Evolutionary conservation across 305 asterid genomes (phyloP).

Genomic region (Nicotiana rustica): DNA sequence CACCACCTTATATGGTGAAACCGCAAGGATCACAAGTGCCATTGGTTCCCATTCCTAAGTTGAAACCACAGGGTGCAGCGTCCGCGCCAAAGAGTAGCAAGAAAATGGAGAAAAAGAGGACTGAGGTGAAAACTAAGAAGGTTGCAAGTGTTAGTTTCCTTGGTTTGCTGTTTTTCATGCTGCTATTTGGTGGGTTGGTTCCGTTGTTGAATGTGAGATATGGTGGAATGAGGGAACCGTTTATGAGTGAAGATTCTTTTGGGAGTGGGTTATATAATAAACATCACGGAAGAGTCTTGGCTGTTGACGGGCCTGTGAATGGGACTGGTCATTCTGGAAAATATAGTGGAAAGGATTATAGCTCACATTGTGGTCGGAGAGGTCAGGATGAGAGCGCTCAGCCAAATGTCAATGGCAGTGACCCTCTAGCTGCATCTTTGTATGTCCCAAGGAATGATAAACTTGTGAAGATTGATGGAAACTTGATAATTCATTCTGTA

Average conservation of each 20-base stretch:
- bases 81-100: constrained; percentile 62
- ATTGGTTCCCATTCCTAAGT: constrained; percentile 90
- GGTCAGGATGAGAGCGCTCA: constrained; percentile 5
- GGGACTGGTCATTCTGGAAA: constrained; percentile 48
- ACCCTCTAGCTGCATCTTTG: constrained; percentile 83
- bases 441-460: constrained; percentile 95
- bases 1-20: constrained; percentile 85
- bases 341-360: constrained; percentile 46
- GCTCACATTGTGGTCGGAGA: constrained; percentile 46
- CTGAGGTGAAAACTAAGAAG: constrained; percentile 80
- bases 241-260: constrained; percentile 49
- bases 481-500: constrained; percentile 88
- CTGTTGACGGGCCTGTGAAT: constrained; percentile 57
- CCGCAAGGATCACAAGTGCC: constrained; percentile 99
- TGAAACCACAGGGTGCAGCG: constrained; percentile 68
- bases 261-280: constrained; percentile 53
- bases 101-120: constrained; percentile 73
- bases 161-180: constrained; percentile 76
- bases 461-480: constrained; percentile 93
- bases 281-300: constrained; percentile 74
- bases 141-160: constrained; percentile 91
- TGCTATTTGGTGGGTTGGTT: constrained; percentile 86
- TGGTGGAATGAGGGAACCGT: constrained; percentile 66
- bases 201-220: constrained; percentile 81
- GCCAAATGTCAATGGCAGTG: constrained; percentile 59